phyloP scores from a whole-genome alignment of 805 yeast genomes.

The Kockiozyma suomiensis region DNA sequence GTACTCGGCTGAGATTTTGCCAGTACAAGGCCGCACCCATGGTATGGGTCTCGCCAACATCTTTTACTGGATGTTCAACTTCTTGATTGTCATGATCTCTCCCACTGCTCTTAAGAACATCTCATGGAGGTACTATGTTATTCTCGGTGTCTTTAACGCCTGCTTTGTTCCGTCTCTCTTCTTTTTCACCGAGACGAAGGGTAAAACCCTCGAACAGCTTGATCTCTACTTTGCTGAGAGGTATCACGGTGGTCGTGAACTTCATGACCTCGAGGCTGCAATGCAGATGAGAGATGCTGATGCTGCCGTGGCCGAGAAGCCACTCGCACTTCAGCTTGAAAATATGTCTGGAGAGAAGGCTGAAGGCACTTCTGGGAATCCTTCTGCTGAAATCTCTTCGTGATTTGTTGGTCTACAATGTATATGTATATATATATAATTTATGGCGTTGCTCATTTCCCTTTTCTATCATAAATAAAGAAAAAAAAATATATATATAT shows the following conservation, averaged over 20 bases:
- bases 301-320: neutral
- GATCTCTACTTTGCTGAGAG: constrained; percentile 31
- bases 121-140: constrained; percentile 59
- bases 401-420: neutral
- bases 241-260: constrained; percentile 20
- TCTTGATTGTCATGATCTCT: constrained; percentile 35
- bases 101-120: constrained; percentile 50
- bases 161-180: constrained; percentile 50
- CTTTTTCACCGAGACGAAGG: constrained; percentile 66
- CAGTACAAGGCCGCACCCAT: constrained; percentile 46
- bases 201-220: constrained; percentile 62
- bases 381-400: neutral
- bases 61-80: constrained; percentile 19
- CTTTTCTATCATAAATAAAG: no score
- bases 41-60: constrained; percentile 41
- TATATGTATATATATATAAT: neutral
- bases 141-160: constrained; percentile 57
- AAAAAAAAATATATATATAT: no score
- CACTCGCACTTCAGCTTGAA: constrained; percentile 4
- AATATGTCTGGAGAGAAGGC: neutral
- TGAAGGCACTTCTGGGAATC: neutral
- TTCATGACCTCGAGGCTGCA: constrained; percentile 14
- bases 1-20: constrained; percentile 37
- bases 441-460: neutral
- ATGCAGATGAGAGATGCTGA: constrained; percentile 7